phyloP scores from a whole-genome alignment of 805 yeast genomes.

The Wickerhamomyces silvicola region DNA sequence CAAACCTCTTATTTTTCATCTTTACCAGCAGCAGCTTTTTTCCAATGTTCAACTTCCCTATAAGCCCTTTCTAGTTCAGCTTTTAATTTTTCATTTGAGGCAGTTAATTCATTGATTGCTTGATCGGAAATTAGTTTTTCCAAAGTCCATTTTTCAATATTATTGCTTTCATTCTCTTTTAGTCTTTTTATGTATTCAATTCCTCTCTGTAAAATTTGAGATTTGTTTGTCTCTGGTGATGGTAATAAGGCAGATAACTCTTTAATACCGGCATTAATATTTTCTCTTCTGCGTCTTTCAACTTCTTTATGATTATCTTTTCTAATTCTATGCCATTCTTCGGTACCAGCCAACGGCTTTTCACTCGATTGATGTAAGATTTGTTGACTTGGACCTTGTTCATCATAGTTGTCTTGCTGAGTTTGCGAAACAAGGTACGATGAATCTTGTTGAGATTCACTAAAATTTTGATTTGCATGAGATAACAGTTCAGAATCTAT shows the following conservation, averaged over 20 bases:
- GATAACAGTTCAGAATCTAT: slow-evolving; percentile 19
- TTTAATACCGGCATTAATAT: slow-evolving; percentile 80
- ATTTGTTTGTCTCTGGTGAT: slow-evolving; percentile 79
- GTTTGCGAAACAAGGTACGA: too few relatives aligned
- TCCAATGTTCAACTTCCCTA: slow-evolving; percentile 84
- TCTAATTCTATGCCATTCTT: slow-evolving; percentile 78
- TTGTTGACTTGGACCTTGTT: slow-evolving; percentile 10
- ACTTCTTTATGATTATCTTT: slow-evolving; percentile 93
- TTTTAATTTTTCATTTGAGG: slow-evolving; percentile 82
- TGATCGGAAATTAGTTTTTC: slow-evolving; percentile 91
- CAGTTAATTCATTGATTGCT: slow-evolving; percentile 76
- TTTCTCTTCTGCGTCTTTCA: slow-evolving; percentile 86
- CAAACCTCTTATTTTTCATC: background rate
- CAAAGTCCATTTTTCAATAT: slow-evolving; percentile 90
- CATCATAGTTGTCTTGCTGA: background rate
- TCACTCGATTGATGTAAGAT: slow-evolving; percentile 11
- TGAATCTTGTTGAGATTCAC: slow-evolving; percentile 7
- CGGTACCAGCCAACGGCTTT: slow-evolving; percentile 67
- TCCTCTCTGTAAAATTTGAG: slow-evolving; percentile 82
- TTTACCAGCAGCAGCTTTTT: slow-evolving; percentile 30
- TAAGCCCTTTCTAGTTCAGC: slow-evolving; percentile 86
- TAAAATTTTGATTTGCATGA: slow-evolving; percentile 10
- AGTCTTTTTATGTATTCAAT: slow-evolving; percentile 86
- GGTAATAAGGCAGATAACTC: slow-evolving; percentile 75
- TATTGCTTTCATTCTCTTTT: slow-evolving; percentile 83